Percentiles rank a stretch among this genome's conserved stretches.
Evolutionary conservation across 768 basidiomycete species (phyloP).

Genomic region (Amanita phalloides): DNA sequence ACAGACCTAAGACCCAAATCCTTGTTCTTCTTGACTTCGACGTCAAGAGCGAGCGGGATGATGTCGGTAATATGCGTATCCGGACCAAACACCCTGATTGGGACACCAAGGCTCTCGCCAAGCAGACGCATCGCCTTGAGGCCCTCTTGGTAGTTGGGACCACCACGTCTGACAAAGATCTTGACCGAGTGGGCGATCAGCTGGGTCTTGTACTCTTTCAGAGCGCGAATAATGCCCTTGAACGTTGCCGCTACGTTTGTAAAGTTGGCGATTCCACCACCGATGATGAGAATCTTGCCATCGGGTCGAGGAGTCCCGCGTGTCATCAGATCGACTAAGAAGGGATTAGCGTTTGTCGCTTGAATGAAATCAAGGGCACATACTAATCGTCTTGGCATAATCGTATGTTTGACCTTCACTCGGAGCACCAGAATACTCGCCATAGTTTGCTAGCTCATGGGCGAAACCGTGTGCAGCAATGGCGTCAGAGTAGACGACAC

Average conservation of each 20-base stretch:
- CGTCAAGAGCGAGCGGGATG: slow-evolving; percentile 93
- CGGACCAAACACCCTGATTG: slow-evolving; percentile 94
- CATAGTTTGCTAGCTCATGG: slow-evolving; percentile 97
- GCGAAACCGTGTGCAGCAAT: slow-evolving; percentile 92
- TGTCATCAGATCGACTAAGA: slow-evolving; percentile 80
- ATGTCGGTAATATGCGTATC: slow-evolving; percentile 99
- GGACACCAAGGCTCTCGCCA: slow-evolving; percentile 93
- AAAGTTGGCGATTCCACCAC: slow-evolving; percentile 99
- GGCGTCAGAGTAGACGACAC: slow-evolving; percentile 63
- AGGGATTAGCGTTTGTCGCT: slow-evolving; percentile 6
- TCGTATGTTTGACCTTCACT: slow-evolving; percentile 98
- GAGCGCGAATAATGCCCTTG: slow-evolving; percentile 98
- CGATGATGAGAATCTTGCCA: slow-evolving; percentile 98
- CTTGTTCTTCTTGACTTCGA: slow-evolving; percentile 42
- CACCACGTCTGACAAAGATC: slow-evolving; percentile 97
- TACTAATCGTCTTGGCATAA: slow-evolving; percentile 96
- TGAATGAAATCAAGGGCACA: slow-evolving; percentile 17
- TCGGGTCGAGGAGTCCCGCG: slow-evolving; percentile 74
- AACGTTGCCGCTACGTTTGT: slow-evolving; percentile 99
- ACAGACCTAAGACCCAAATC: slow-evolving; percentile 21
- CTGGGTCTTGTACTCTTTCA: slow-evolving; percentile 85
- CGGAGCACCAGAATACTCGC: slow-evolving; percentile 98
- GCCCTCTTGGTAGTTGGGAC: slow-evolving; percentile 97
- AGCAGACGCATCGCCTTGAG: slow-evolving; percentile 98
- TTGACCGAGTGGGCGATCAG: slow-evolving; percentile 79